Evolutionary conservation across 345 rosid genomes (phyloP).

Genomic region (Eucalyptus pumila): DNA sequence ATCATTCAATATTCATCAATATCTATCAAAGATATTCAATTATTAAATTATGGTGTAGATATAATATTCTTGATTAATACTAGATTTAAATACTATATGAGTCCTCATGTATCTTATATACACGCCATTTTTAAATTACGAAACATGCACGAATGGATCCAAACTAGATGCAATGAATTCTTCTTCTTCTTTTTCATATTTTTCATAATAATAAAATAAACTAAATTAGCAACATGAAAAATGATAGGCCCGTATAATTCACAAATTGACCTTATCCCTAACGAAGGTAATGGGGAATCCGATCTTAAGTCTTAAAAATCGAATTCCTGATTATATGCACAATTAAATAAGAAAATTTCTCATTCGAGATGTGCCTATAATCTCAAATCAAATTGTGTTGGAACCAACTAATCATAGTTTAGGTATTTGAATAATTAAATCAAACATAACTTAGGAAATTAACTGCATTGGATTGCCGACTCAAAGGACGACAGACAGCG

Average conservation of each 20-base stretch:
- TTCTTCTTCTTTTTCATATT: background rate
- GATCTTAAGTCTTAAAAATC: background rate
- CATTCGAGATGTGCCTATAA: background rate
- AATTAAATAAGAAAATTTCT: too few species aligned
- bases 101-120: too few species aligned
- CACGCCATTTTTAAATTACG: background rate
- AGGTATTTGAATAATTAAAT: background rate
- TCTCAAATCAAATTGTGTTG: background rate
- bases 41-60: too few species aligned
- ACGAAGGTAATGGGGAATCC: background rate
- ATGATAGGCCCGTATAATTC: background rate
- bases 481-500: background rate
- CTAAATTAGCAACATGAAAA: background rate
- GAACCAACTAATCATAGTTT: background rate
- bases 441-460: too few species aligned
- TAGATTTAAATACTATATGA: too few species aligned
- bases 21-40: background rate
- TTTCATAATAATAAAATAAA: background rate
- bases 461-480: background rate
- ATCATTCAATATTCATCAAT: background rate
- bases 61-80: too few species aligned
- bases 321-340: background rate
- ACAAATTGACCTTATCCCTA: background rate
- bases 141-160: background rate
- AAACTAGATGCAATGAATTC: background rate